Base-by-base conservation (phyloP, 305 asterid species). In the Fraxinus latifolia region DNA sequence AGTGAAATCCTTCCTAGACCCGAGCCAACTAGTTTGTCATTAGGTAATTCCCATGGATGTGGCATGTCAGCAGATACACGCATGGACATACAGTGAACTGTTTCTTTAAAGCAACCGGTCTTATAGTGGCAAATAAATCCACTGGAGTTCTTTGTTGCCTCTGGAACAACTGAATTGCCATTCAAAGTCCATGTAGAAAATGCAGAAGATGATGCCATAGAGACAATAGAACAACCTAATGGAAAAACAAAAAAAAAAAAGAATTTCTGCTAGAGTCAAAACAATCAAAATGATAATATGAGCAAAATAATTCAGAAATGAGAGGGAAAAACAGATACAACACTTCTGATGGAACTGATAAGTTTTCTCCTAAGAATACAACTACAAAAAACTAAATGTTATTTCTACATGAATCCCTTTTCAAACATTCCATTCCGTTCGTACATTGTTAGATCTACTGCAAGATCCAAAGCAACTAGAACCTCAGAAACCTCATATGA, bases 191-290 rank as follows among this genome's bases (percentile, higher is more conserved):
- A 86, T 6, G 86, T 42, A 8, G 90, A 84, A 76, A 85, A 90
- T 36, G 87, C 39, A 77, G 85, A 65, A 58, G 88, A 80, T 11
- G 84, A 83, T 7, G 92, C 90, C 97, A 93, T 91, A 79, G 44
- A 76, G 73, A 76, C 19, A 74, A 72, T 33, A 39, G 33, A 79
- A 65, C 53, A 23, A 71, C 84, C 86, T 80, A 76, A 9, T 37
- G 27, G 62, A 4, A 5, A 5, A 15, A 50, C 4, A 17, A 58
- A 17, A 17, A 44, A 17, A 17, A 44, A 42, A 12, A 11, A 2
- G 60, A 50, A 50, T 50, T 15, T 50, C 60, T 50, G 21, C 60
- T 50, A 15, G 21, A 50, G 15, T 50, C 21, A 50, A 50, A 50
- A 14, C n/a, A 14, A 15, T 15, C 6, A 14, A 50, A 50, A 50